A percentile compares a stretch with the other conserved stretches of the same genome.
These are phyloP conservation scores for Aegilops umbellulata DNA, from an alignment of 176 grass and related monocot genomes.

Conservation along the genomic window DNA sequence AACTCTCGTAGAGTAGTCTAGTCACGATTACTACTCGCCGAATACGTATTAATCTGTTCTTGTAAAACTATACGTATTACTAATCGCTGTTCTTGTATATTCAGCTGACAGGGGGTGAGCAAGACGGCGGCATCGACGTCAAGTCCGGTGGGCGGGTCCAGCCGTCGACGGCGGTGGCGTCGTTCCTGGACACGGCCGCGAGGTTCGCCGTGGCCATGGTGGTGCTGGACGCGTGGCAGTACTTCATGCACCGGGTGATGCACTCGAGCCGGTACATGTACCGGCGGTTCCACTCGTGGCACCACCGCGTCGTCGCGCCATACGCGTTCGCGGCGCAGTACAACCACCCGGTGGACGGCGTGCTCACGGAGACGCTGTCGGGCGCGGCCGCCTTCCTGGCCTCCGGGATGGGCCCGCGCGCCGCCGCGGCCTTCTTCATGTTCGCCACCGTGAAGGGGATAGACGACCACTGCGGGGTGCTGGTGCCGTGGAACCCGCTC, in stretches of 20 bases:
- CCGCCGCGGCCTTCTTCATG: constrained; percentile 36
- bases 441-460: constrained; percentile 62
- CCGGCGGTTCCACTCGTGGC: constrained; percentile 65
- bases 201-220: constrained; percentile 52
- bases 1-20: too few species aligned
- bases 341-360: constrained; percentile 58
- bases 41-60: too few species aligned
- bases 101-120: constrained; percentile 18
- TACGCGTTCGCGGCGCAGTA: constrained; percentile 76
- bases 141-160: not conserved
- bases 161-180: not conserved
- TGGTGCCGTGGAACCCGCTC: constrained; percentile 55
- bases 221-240: constrained; percentile 64
- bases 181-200: constrained; percentile 8
- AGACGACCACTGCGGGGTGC: constrained; percentile 63
- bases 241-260: constrained; percentile 58
- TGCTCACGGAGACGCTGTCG: constrained; percentile 53
- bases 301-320: constrained; percentile 56
- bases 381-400: constrained; percentile 43
- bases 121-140: not conserved
- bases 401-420: constrained; percentile 29
- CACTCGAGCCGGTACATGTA: constrained; percentile 51
- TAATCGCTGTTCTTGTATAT: not conserved
- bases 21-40: too few species aligned
- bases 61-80: not conserved